Base-by-base conservation (phyloP, 1,139 yeast genomes). In the Sugiyamaella sp. region DNA sequence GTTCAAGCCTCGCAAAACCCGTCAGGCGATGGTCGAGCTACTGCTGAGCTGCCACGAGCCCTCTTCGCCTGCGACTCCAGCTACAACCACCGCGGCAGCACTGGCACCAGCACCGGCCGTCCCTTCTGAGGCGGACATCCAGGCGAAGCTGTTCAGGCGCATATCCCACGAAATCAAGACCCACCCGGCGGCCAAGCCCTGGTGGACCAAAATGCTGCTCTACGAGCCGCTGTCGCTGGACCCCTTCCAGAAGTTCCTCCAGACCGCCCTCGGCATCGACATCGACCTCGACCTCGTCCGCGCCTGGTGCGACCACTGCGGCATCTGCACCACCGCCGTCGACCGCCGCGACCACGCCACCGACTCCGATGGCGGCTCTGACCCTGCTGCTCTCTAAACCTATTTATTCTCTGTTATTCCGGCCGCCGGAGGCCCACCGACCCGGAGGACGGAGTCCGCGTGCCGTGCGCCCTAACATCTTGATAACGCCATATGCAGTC, bases 241-340 rank as follows among this genome's bases (percentile, higher is more conserved):
- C 9, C 53, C 49, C 19, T 56, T 62, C 37, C 51, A 51, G 24
- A 42, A 39, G 5, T 62, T 54, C 42, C 42, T 62, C 17, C 53
- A 54, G 27, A 21, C 29, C 1, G 52, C 44, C 14, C 41, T 61
- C 16, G 45, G 37, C 10, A 54, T 60, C 40, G 51, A 54, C n/a
- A 46, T 62, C 9, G 59, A 58, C 25, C 24, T 46, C 3, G 43
- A 53, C 16, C 49, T 59, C 32, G 52, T 62, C 10, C 57, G 60
- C 17, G 56, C 45, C 21, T 62, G 65, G 65, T 62, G 63, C 40
- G 65, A 62, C 48, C 24, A 37, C 14, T 50, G 54, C 10, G 65
- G 65, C 2, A 57, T 62, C 6, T 47, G 60, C 8, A 52, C 57
- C 10, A 57, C 60, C 2, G 41, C 43, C 3, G 55, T 49, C 1